phyloP scores from a whole-genome alignment of 2,329 filamentous ascomycete species.

The Aspergillus amoenus region DNA sequence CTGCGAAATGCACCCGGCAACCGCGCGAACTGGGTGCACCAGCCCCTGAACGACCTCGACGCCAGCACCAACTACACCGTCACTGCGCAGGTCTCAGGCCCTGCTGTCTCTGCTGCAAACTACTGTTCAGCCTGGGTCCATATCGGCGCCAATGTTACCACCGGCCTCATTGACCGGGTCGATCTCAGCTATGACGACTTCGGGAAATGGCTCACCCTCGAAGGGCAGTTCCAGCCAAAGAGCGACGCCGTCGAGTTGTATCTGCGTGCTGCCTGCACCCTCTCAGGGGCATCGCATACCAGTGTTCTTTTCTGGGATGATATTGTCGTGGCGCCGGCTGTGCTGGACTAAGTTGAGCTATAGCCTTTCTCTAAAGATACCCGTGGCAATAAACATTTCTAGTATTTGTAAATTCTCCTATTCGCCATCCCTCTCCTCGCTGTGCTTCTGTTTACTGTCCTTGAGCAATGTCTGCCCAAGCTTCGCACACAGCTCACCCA shows the following conservation, averaged over 20 bases:
- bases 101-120: not conserved
- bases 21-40: not conserved
- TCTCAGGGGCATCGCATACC: not conserved
- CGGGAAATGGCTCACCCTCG: not conserved
- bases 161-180: not conserved
- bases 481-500: slow-evolving; percentile 16
- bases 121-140: not conserved
- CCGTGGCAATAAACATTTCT: too few relatives aligned
- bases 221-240: not conserved
- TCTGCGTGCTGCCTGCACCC: not conserved
- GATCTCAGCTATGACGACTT: not conserved
- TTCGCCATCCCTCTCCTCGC: too few relatives aligned
- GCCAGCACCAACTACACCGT: not conserved
- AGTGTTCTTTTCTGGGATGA: not conserved
- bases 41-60: not conserved
- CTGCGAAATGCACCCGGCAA: not conserved
- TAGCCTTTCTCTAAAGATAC: too few relatives aligned
- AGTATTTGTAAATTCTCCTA: too few relatives aligned
- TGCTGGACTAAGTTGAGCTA: not conserved
- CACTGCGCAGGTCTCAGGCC: not conserved
- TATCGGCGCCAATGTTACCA: not conserved
- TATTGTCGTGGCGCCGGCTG: not conserved
- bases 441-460: not conserved
- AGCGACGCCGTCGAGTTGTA: not conserved
- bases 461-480: not conserved